phyloP scores from a whole-genome alignment of 2,329 filamentous ascomycete genomes.

The Verticillium longisporum region DNA sequence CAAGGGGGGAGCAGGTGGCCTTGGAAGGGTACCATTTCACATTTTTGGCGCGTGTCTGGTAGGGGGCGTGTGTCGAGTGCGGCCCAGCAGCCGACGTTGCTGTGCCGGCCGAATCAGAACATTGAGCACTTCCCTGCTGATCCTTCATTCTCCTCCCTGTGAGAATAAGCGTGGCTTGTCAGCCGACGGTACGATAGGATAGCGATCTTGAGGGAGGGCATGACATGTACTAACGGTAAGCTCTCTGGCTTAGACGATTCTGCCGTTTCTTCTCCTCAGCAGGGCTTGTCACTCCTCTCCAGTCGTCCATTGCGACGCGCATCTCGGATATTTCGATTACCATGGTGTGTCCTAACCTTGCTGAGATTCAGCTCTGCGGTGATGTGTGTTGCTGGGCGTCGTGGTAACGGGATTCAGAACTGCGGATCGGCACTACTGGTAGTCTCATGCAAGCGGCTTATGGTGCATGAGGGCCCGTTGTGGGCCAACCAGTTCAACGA shows the following conservation, averaged over 20 bases:
- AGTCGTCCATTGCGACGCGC: constrained; percentile 18
- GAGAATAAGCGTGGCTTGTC: too few relatives aligned
- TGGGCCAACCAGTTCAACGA: not conserved
- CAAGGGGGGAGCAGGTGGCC: not conserved
- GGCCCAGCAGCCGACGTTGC: too few relatives aligned
- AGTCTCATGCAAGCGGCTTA: not conserved
- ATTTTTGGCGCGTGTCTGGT: not conserved
- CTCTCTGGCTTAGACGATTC: constrained; percentile 10
- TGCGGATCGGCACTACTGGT: not conserved
- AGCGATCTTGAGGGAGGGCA: too few relatives aligned
- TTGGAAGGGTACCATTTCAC: not conserved
- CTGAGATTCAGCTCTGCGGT: not conserved
- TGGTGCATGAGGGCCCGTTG: not conserved
- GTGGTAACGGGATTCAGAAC: not conserved
- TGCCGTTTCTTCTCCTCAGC: constrained; percentile 11
- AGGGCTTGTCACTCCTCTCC: constrained; percentile 22
- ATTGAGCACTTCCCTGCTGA: not conserved
- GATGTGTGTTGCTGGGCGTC: not conserved
- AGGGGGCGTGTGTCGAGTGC: too few relatives aligned
- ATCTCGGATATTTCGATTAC: constrained; percentile 3
- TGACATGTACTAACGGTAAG: constrained; percentile 3
- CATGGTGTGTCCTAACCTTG: not conserved
- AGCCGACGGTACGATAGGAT: too few relatives aligned
- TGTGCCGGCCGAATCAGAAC: not conserved
- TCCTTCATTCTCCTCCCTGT: not conserved